These are phyloP conservation scores for Zygosaccharomyces bisporus DNA, from an alignment of 805 yeast species.

Conservation along the genomic window DNA sequence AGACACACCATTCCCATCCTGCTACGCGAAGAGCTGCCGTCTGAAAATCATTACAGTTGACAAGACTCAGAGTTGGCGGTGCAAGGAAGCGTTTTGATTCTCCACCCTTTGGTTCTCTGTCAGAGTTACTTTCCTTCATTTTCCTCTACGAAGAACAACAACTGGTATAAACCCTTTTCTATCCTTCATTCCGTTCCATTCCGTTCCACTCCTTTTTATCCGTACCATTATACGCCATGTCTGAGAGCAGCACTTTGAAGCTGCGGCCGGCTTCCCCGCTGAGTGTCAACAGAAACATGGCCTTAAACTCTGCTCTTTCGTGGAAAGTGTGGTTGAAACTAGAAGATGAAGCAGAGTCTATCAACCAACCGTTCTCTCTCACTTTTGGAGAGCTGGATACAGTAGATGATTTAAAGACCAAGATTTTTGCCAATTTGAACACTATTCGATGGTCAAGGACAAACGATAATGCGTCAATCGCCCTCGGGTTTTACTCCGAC, in stretches of 20 bases:
- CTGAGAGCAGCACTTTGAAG: conserved; percentile 7
- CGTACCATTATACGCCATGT: neutral
- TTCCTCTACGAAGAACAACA: conserved; percentile 4
- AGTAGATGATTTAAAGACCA: conserved; percentile 75
- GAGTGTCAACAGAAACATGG: conserved; percentile 9
- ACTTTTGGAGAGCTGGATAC: conserved; percentile 58
- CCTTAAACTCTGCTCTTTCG: conserved; percentile 11
- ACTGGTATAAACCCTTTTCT: neutral
- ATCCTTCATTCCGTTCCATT: neutral
- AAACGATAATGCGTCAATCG: conserved; percentile 60
- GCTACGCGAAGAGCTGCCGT: neutral
- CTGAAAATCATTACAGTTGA: neutral
- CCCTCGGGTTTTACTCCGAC: conserved; percentile 43
- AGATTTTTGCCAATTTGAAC: conserved; percentile 51
- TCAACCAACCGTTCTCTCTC: conserved; percentile 60
- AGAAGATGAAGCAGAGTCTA: conserved; percentile 14
- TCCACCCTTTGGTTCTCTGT: neutral
- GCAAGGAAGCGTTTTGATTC: neutral
- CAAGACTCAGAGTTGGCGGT: neutral
- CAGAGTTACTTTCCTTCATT: conserved; percentile 7
- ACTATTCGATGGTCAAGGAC: conserved; percentile 59
- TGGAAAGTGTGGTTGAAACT: conserved; percentile 30
- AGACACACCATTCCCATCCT: neutral
- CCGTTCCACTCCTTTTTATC: neutral
- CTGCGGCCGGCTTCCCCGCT: conserved; percentile 12